Conservation (phyloP, 140 eudicot genomes). For the Ambrosia hybrid region DNA sequence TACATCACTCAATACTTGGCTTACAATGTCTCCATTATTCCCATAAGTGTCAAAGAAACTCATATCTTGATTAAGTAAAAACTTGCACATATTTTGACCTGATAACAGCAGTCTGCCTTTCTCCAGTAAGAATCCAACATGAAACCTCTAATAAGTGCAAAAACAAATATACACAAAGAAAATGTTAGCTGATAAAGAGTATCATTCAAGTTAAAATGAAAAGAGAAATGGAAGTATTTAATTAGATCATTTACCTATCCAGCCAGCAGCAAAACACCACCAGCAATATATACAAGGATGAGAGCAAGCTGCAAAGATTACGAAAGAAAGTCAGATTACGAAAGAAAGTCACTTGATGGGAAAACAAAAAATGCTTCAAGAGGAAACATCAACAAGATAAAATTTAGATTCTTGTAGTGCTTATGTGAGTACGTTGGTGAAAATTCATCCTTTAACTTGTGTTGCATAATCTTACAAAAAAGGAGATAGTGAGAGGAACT, state of each 20-base stretch:
- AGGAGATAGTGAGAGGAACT: no score
- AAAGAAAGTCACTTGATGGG: conserved; percentile 29
- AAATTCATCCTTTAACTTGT: conserved; percentile 8
- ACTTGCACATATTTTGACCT: conserved; percentile 96
- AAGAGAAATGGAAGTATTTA: neutral
- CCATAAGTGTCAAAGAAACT: conserved; percentile 99
- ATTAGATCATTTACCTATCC: conserved; percentile 73
- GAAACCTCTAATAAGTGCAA: conserved; percentile 70
- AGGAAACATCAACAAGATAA: neutral
- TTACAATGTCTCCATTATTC: conserved; percentile 95
- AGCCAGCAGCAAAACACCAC: conserved; percentile 93
- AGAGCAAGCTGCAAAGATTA: conserved; percentile 94
- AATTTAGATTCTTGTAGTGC: neutral
- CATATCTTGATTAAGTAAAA: conserved; percentile 93
- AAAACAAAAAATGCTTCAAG: neutral
- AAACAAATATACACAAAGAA: neutral
- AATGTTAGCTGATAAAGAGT: conserved; percentile 15
- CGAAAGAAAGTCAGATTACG: no score
- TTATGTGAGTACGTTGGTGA: conserved; percentile 12
- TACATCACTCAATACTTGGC: conserved; percentile 98
- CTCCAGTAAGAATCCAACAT: conserved; percentile 99
- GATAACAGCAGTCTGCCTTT: conserved; percentile 98
- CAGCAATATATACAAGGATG: conserved; percentile 82
- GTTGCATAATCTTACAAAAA: neutral
- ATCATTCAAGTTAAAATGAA: conserved; percentile 15